Evolutionary conservation across 1,284 basidiomycete species (phyloP).

Genomic region (Ceratobasidium theobromae): DNA sequence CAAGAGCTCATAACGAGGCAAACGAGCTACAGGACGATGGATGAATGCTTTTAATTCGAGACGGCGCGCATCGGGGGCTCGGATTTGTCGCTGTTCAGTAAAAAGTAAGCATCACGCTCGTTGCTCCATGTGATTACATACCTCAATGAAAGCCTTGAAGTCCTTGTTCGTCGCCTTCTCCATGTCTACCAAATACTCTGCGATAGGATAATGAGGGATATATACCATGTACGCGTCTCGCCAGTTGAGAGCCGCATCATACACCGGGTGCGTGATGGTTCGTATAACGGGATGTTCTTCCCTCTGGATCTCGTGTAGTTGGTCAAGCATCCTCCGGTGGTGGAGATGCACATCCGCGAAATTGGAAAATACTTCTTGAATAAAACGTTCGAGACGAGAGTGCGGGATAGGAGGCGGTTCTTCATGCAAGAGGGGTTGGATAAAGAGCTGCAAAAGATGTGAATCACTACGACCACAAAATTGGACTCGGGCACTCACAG

Average conservation of each 20-base stretch:
- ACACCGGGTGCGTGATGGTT: conserved; percentile 81
- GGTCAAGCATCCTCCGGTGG: conserved; percentile 73
- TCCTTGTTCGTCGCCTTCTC: conserved; percentile 77
- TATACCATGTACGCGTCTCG: conserved; percentile 92
- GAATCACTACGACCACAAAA: background rate
- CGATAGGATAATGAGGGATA: conserved; percentile 91
- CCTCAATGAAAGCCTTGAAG: conserved; percentile 84
- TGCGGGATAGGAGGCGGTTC: conserved; percentile 76
- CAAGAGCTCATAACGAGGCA: conserved; percentile 86
- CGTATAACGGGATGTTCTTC: conserved; percentile 86
- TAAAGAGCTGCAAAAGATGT: conserved; percentile 45
- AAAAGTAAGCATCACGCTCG: background rate
- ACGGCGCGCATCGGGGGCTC: conserved; percentile 69
- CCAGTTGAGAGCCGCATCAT: conserved; percentile 90
- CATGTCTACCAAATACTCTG: conserved; percentile 86
- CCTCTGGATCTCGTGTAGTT: conserved; percentile 81
- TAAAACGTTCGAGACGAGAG: conserved; percentile 74
- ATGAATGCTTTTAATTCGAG: conserved; percentile 88
- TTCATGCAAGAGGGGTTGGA: conserved; percentile 70
- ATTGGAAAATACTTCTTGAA: conserved; percentile 92
- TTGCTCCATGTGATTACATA: conserved; percentile 41
- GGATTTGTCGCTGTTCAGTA: conserved; percentile 66
- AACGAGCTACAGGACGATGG: conserved; percentile 82
- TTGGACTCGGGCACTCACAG: conserved; percentile 50
- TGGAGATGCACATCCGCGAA: conserved; percentile 75